Evolutionary conservation across 2,329 filamentous ascomycete genomes (phyloP), one percentile per base, ranked within the genome.

Genomic region (Onygenales sp.): DNA sequence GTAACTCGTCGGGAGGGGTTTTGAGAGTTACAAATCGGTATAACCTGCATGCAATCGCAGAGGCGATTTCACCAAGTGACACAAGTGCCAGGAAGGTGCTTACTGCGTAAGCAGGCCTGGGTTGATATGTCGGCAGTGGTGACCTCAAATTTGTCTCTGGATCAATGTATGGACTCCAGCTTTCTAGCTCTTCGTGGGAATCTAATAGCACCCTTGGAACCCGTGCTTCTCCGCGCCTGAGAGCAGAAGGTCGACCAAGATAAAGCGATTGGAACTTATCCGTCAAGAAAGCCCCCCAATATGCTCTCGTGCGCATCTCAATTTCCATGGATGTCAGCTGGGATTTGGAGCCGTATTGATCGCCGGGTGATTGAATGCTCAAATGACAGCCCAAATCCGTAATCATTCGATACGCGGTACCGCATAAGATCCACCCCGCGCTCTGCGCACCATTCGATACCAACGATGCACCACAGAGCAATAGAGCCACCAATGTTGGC

Each of bases 401-500:
- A 17, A 79, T 68, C 72, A 80, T 80, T 4, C 74, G 69, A 52
- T 78, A 76, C 0, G 77, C 77, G 1, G 73, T 65, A 0, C 77
- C 78, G 3, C 74, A 65, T 54, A 80, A 80, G 1, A 79, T 58
- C 78, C 78, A 82, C 0, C 75, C 72, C 5, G 72, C 71, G 54
- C 76, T 79, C 57, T 80, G 73, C 49, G 76, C 74, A n/a, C 74
- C 70, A 2, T 74, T 63, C 0, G 77, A 70, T 56, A 80, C 79
- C 0, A 80, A 61, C 0, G 76, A 74, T 44, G 73, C 75, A 0
- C 73, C 73, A 71, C 81, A 77, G 0, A 79, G 66, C 0, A 82
- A 64, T 32, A 81, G 58, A 0, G 76, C 78, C 56, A 79, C 76
- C 1, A 80, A 77, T 0, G 78, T 81, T 0, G 78, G 78, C 8